Evolutionary conservation across 352 stramenopile species (phyloP), one percentile per base, ranked within the genome.

Genomic region (Phytopythium boreale): DNA sequence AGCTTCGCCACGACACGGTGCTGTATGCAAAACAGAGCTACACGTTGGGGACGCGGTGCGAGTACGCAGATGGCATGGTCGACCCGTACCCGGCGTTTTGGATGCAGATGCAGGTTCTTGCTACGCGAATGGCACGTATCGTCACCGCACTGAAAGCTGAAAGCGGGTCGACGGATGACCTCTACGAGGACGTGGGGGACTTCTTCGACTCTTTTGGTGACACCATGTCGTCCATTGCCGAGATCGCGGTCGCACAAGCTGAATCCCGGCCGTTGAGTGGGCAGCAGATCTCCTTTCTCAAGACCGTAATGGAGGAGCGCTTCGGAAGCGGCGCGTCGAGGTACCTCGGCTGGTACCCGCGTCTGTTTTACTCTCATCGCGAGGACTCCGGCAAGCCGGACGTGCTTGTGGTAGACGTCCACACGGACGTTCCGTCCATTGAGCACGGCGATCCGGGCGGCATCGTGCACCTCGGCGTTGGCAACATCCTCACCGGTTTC

Each of bases 321-420:
- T 56, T 47, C 24, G 58, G 58, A 5, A 63, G 58, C 29, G 58
- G 58, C 20, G 46, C 10, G 36, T 24, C 55, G 14, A 60, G 19
- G 24, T 69, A 62, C 36, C 43, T 53, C 26, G 61, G 61, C 1
- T 79, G 74, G 71, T 81, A 80, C 36, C 72, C 72, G n/a, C 56
- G 44, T 2, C 58, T 80, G 12, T 80, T 80, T 27, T 77, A 76
- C 56, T 46, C 55, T 1, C 8, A 66, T 22, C 67, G 55, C 5
- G 55, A 75, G n/a, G 70, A 80, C 53, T 75, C 69, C 15, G 67
- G 64, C 29, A 71, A 74, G 61, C 36, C 46, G 31, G 72, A 80
- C 39, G 61, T 74, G 34, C 19, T 77, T 6, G 72, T 73, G 11
- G 67, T 61, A 5, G 72, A 80, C 26, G 36, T 77, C 15, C 70